Evolutionary conservation across 805 yeast species (phyloP).

Genomic region (Metschnikowia henanensis): DNA sequence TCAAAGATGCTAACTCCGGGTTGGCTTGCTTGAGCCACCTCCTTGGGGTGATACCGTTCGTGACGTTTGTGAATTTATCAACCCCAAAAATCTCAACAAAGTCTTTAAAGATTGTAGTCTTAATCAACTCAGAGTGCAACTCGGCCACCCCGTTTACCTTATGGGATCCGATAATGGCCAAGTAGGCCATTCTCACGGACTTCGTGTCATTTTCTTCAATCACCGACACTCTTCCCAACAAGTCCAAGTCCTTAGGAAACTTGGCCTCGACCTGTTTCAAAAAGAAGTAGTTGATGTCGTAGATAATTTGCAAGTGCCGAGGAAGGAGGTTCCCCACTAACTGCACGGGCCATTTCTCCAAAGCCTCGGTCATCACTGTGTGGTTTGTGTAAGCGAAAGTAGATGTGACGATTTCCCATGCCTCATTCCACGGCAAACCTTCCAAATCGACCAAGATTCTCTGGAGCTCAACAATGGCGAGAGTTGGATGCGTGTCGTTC

Average conservation of each 20-base stretch:
- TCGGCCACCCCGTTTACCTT: conserved; percentile 96
- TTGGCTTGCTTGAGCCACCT: conserved; percentile 96
- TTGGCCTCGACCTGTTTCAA: conserved; percentile 69
- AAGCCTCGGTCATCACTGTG: conserved; percentile 92
- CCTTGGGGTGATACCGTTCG: conserved; percentile 95
- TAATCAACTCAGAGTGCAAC: conserved; percentile 86
- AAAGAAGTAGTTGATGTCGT: conserved; percentile 79
- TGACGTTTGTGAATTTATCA: conserved; percentile 86
- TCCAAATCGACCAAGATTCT: conserved; percentile 84
- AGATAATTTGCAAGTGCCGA: conserved; percentile 87
- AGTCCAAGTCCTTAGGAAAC: conserved; percentile 73
- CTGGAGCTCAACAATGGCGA: conserved; percentile 87
- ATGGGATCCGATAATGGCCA: conserved; percentile 91
- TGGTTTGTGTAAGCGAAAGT: conserved; percentile 94
- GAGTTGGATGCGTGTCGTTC: conserved; percentile 93
- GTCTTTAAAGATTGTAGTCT: conserved; percentile 86
- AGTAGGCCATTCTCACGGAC: conserved; percentile 87
- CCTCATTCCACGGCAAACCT: conserved; percentile 75
- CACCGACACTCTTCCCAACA: conserved; percentile 72
- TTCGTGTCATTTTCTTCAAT: conserved; percentile 82
- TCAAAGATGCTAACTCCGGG: conserved; percentile 74
- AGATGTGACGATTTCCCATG: conserved; percentile 78
- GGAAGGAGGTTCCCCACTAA: conserved; percentile 78
- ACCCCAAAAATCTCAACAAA: conserved; percentile 81
- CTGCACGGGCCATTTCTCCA: conserved; percentile 94